Evolutionary conservation across 306 rosid species (phyloP), one percentile per base, ranked within the genome.

Genomic region (Citrullus colocynthis): DNA sequence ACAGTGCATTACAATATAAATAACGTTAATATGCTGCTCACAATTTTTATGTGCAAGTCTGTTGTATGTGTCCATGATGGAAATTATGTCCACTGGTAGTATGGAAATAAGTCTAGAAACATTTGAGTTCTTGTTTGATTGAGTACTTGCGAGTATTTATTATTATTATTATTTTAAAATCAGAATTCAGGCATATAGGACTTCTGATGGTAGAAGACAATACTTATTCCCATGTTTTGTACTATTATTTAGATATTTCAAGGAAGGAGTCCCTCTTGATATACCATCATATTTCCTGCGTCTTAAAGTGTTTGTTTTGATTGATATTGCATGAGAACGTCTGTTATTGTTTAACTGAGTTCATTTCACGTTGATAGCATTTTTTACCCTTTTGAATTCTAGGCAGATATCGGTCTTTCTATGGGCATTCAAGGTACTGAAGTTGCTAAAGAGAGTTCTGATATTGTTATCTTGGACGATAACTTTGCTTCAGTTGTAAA

Each of bases 331-430:
- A 3, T 49, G 60, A 15, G 41, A 48, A 45, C 17, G 17, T 48
- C 15, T 55, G 5, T 55, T 36, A 37, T 51, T 75, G 49, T 28
- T 52, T 75, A 17, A 54, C 54, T 36, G 42, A 48, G 60, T 72
- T 51, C 20, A 6, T 49, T 28, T 72, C 77, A 51, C 11, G 81
- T 85, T 89, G 78, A 85, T 74, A 49, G 75, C 71, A 16, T 82
- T 78, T 87, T n/a, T 85, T 72, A 52, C 81, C 76, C 45, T 87
- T 85, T 85, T 82, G 83, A 79, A 88, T 80, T 89, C 85, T 87
- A 95, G 98, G 98, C 98, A 85, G 98, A 95, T 88, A 92, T 95
- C 88, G 98, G 97, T 90, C 97, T 95, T 83, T 88, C 98, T 76
- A 95, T 95, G 98, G 98, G 98, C 84, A 92, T 92, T 82, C 91